Conservation (phyloP, 805 yeast genomes). For the Myxozyma monticola region DNA sequence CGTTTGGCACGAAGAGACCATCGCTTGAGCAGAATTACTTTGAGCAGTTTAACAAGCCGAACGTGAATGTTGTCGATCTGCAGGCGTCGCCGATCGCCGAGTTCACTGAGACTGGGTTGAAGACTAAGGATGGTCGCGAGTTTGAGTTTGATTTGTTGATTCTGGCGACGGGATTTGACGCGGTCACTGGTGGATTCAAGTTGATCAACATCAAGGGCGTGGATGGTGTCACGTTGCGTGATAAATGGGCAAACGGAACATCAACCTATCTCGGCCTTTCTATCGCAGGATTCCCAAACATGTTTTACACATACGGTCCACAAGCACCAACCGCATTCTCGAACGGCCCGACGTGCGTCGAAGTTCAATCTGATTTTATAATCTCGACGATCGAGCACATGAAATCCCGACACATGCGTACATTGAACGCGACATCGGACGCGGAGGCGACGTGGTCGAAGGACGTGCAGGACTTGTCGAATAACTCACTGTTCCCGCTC, state of each 20-base stretch:
- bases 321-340: conserved; percentile 39
- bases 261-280: conserved; percentile 35
- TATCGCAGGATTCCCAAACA: conserved; percentile 36
- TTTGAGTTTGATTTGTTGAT: conserved; percentile 29
- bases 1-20: conserved; percentile 36
- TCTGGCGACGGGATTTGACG: conserved; percentile 34
- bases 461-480: conserved; percentile 28
- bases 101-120: conserved; percentile 32
- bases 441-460: conserved; percentile 32
- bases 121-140: conserved; percentile 24
- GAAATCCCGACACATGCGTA: conserved; percentile 14
- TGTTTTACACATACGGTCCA: conserved; percentile 40
- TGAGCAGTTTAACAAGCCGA: conserved; percentile 35
- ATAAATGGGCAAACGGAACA: conserved; percentile 35
- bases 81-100: conserved; percentile 26
- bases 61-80: conserved; percentile 36
- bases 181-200: conserved; percentile 36
- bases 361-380: conserved; percentile 35
- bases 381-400: conserved; percentile 27
- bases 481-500: conserved; percentile 32
- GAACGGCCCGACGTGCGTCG: conserved; percentile 38
- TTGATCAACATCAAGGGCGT: conserved; percentile 30
- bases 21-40: conserved; percentile 34
- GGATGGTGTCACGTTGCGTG: conserved; percentile 29
- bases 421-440: conserved; percentile 31